Conservation (phyloP, 768 basidiomycete species). For the Cystobasidium tubakii region DNA sequence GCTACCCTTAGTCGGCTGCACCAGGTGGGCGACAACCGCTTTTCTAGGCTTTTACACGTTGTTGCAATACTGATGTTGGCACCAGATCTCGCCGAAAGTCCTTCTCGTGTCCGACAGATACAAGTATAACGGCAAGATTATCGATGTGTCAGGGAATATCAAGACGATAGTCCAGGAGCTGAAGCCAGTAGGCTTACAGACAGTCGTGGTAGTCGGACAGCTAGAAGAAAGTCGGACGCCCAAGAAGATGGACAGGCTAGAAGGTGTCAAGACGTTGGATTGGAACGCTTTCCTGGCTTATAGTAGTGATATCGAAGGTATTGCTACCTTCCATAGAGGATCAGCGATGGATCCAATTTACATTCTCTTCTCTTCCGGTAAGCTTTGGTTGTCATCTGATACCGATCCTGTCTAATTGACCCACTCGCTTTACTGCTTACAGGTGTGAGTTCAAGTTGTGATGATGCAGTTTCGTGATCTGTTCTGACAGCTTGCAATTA, state of each 20-base stretch:
- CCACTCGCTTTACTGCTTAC: background rate
- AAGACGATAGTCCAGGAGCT: conserved; percentile 15
- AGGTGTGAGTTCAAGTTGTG: background rate
- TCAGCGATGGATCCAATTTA: conserved; percentile 33
- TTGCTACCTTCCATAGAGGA: conserved; percentile 31
- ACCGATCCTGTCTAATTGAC: too few relatives aligned
- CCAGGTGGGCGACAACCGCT: conserved; percentile 42
- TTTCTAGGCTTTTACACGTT: too few relatives aligned
- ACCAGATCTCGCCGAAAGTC: conserved; percentile 1
- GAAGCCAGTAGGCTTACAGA: conserved; percentile 8
- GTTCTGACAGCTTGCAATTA: background rate
- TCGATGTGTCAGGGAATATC: conserved; percentile 40
- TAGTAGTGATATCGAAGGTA: background rate
- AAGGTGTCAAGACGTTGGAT: background rate
- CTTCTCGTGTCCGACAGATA: background rate
- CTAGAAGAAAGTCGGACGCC: conserved; percentile 16
- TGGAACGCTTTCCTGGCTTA: conserved; percentile 18
- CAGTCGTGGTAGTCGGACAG: conserved; percentile 36
- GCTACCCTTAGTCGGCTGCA: conserved; percentile 32
- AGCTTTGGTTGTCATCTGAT: background rate
- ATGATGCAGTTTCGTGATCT: background rate
- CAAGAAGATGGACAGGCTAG: background rate
- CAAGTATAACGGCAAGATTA: conserved; percentile 31
- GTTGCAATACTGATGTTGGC: too few relatives aligned
- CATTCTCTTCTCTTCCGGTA: conserved; percentile 13